Percentiles rank a stretch among this genome's conserved stretches.
These are phyloP conservation scores for Polytolypa hystricis DNA, from an alignment of 2,329 filamentous ascomycete species.

Conservation along the genomic window DNA sequence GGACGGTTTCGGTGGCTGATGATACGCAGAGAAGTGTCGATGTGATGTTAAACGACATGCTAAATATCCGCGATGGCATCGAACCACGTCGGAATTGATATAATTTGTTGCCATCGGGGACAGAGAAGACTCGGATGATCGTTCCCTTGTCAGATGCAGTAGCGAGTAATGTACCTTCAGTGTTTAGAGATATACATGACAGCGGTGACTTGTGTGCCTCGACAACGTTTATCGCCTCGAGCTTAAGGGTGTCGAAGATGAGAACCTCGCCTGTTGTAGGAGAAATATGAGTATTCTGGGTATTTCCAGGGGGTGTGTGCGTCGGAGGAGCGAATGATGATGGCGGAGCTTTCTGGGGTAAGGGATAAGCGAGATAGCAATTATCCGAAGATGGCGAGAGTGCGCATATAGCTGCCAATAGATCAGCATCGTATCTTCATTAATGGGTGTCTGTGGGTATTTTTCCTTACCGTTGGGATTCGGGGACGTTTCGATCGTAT, in stretches of 20 bases:
- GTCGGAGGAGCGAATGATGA: slow-evolving; percentile 51
- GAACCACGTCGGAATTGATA: slow-evolving; percentile 94
- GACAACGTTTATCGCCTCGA: slow-evolving; percentile 90
- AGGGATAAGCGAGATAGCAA: slow-evolving; percentile 88
- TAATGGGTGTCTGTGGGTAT: not conserved
- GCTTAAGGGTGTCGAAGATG: slow-evolving; percentile 77
- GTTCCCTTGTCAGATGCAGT: slow-evolving; percentile 97
- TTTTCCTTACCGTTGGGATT: slow-evolving; percentile 58
- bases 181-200: slow-evolving; percentile 83
- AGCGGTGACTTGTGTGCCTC: slow-evolving; percentile 89
- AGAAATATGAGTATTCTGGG: slow-evolving; percentile 59
- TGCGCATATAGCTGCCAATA: slow-evolving; percentile 64
- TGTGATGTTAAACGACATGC: slow-evolving; percentile 96
- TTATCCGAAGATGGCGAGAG: slow-evolving; percentile 90
- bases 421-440: not conserved
- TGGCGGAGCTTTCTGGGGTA: slow-evolving; percentile 54
- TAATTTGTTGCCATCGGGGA: slow-evolving; percentile 82
- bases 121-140: slow-evolving; percentile 89
- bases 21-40: slow-evolving; percentile 91
- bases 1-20: slow-evolving; percentile 89
- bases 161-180: slow-evolving; percentile 79
- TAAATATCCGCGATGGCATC: slow-evolving; percentile 91
- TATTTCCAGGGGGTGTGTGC: slow-evolving; percentile 61
- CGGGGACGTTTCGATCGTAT: slow-evolving; percentile 86
- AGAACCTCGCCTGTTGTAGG: slow-evolving; percentile 86